phyloP scores from a whole-genome alignment of 2,329 filamentous ascomycete genomes.

The Fusarium avenaceum region DNA sequence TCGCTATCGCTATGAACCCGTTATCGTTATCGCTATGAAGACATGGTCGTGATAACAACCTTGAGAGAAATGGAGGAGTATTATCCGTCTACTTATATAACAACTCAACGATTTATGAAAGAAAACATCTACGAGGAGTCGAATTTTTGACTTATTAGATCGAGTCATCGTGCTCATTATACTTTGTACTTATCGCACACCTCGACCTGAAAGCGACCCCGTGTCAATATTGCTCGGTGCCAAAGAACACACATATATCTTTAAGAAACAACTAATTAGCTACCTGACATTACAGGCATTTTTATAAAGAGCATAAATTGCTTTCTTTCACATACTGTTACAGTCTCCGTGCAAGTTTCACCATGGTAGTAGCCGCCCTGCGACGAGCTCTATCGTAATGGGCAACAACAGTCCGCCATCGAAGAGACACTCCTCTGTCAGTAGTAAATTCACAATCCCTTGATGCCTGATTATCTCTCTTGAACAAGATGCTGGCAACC shows the following conservation, averaged over 20 bases:
- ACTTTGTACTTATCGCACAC: too few relatives aligned
- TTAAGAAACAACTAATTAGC: neutral
- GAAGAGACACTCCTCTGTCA: too few relatives aligned
- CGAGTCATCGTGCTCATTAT: neutral
- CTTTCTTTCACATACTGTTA: neutral
- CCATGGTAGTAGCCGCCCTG: neutral
- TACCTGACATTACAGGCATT: neutral
- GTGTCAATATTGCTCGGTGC: neutral
- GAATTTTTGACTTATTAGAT: neutral
- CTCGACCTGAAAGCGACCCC: neutral
- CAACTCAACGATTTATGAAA: neutral
- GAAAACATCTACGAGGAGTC: neutral
- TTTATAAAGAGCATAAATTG: neutral
- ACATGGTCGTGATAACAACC: neutral
- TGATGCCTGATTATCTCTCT: too few relatives aligned
- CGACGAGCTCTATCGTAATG: too few relatives aligned
- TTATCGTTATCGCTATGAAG: neutral
- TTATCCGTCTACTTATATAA: neutral
- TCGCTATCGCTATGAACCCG: neutral
- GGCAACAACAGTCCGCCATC: too few relatives aligned
- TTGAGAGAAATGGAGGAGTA: neutral
- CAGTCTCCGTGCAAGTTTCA: neutral
- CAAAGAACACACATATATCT: neutral
- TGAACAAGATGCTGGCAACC: too few relatives aligned
- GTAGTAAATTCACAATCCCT: too few relatives aligned